phyloP scores from a whole-genome alignment of 2,329 filamentous ascomycete genomes.

The Fusarium kyushuense region DNA sequence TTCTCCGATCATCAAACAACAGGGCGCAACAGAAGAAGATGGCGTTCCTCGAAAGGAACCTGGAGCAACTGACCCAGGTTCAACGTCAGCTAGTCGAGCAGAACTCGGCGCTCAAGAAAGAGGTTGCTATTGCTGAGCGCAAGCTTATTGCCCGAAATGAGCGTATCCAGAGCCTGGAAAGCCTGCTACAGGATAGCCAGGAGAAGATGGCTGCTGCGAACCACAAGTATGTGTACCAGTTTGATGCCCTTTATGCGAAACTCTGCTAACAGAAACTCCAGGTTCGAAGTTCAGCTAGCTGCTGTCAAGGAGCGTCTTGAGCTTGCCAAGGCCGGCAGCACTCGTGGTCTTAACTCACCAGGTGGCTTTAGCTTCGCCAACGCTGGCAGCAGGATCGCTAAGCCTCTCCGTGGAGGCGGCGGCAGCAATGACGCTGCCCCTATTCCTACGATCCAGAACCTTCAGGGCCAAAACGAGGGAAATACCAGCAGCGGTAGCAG shows the following conservation, averaged over 20 bases:
- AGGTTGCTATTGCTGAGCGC: conserved; percentile 97
- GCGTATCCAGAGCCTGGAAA: conserved; percentile 93
- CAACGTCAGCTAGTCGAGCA: conserved; percentile 98
- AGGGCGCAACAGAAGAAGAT: conserved; percentile 99
- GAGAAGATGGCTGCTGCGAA: conserved; percentile 98
- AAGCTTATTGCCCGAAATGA: conserved; percentile 97
- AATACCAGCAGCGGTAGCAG: conserved; percentile 51
- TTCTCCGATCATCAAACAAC: conserved; percentile 95
- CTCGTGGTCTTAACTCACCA: conserved; percentile 79
- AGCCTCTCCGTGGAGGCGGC: conserved; percentile 74
- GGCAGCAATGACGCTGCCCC: conserved; percentile 57
- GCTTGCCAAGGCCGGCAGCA: conserved; percentile 91
- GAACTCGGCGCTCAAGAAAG: conserved; percentile 97
- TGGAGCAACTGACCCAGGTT: conserved; percentile 97
- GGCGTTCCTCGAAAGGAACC: conserved; percentile 97
- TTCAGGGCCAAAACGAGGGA: conserved; percentile 54
- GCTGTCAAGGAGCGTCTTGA: conserved; percentile 98
- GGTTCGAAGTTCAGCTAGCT: conserved; percentile 96
- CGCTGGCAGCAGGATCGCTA: conserved; percentile 75
- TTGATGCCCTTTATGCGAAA: not conserved
- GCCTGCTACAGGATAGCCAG: conserved; percentile 93
- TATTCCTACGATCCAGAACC: conserved; percentile 68
- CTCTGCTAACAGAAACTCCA: conserved; percentile 57
- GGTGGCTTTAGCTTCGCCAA: conserved; percentile 78
- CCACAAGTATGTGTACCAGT: conserved; percentile 79